Conservation (phyloP, 306 rosid genomes). For the Trichosanthes cucumerina region DNA sequence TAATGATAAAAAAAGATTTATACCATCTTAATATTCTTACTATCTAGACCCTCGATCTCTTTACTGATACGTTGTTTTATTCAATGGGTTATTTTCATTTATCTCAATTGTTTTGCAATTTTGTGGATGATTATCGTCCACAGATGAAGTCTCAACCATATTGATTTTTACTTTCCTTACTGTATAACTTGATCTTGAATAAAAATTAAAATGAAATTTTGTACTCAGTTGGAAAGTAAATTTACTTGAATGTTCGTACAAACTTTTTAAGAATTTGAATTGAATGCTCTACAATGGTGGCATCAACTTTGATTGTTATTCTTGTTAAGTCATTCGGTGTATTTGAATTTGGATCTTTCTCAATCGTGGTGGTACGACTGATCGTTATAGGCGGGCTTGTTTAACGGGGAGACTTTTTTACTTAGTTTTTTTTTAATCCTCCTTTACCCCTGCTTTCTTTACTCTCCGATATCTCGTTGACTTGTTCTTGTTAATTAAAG, state of each 20-base stretch:
- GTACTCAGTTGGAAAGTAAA: background rate
- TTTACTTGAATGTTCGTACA: background rate
- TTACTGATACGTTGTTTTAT: background rate
- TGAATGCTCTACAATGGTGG: background rate
- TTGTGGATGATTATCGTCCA: background rate
- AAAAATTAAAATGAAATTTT: background rate
- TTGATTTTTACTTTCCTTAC: background rate
- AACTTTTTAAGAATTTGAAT: background rate
- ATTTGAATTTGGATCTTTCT: background rate
- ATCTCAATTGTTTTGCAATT: background rate
- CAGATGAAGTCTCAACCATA: background rate
- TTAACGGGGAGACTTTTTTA: background rate
- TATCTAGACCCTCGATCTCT: background rate
- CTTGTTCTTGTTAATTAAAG: background rate
- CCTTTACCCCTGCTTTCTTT: background rate
- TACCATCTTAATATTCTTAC: background rate
- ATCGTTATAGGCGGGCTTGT: background rate
- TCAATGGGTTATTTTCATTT: background rate
- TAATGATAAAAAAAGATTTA: background rate
- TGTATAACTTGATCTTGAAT: background rate
- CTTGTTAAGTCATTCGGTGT: background rate
- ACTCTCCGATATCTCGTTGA: background rate
- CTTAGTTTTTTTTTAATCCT: background rate
- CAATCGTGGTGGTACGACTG: background rate
- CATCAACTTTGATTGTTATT: background rate